Conservation (phyloP, 257 asterid species). For the Solanum pinnatisectum region DNA sequence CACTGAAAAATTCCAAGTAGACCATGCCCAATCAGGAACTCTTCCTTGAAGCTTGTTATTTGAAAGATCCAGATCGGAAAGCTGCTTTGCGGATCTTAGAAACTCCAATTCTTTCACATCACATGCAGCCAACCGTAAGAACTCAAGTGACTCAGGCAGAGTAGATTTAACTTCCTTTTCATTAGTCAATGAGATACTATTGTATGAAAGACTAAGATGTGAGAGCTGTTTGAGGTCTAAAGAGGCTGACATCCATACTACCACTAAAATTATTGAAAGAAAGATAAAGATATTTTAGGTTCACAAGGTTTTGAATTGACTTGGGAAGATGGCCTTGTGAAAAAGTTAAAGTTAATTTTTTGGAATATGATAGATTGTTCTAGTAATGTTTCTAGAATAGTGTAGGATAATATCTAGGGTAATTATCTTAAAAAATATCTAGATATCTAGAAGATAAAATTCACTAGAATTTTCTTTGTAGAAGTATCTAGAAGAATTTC, state of each 20-base stretch:
- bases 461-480: too few species aligned
- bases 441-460: too few species aligned
- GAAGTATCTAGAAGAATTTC: too few species aligned
- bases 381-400: too few species aligned
- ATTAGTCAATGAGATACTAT: background rate
- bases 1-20: background rate
- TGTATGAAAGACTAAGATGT: background rate
- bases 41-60: background rate
- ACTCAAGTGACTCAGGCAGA: background rate
- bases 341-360: too few species aligned
- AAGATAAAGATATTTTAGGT: background rate
- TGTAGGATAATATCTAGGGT: too few species aligned
- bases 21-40: background rate
- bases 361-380: too few species aligned
- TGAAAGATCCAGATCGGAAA: background rate
- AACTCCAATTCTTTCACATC: background rate
- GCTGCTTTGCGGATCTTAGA: background rate
- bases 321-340: background rate
- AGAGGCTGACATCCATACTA: background rate
- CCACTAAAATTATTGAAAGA: background rate
- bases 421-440: too few species aligned
- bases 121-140: fast-evolving
- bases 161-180: background rate
- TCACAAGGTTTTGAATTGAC: background rate
- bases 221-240: background rate